These are phyloP conservation scores for Centrapalus pauciflorus DNA, from an alignment of 129 eudicot species.

Conservation along the genomic window DNA sequence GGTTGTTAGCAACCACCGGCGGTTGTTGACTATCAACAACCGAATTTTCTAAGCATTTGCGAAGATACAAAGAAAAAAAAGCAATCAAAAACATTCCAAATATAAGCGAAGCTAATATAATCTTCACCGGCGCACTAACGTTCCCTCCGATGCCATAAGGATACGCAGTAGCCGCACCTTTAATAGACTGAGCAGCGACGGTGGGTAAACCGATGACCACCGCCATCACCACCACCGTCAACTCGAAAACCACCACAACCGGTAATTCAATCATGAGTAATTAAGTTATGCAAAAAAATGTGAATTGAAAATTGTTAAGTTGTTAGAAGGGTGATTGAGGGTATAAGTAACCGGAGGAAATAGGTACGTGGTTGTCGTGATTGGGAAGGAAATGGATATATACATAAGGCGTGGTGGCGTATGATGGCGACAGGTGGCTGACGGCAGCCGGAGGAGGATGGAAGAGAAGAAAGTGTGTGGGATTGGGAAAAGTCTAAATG, in stretches of 20 bases:
- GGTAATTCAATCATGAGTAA: neutral
- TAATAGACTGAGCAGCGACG: constrained; percentile 14
- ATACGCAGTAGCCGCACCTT: neutral
- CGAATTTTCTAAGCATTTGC: constrained; percentile 8
- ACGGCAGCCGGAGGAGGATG: constrained; percentile 16
- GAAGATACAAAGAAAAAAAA: constrained; percentile 33
- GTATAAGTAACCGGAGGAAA: neutral
- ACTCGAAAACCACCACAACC: too few relatives aligned
- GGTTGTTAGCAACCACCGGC: neutral
- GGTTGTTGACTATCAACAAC: neutral
- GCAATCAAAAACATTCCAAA: constrained; percentile 28
- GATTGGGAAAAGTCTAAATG: constrained; percentile 19
- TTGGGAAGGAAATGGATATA: constrained; percentile 13
- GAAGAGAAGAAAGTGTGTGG: constrained; percentile 11
- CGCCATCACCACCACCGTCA: neutral
- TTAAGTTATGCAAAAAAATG: neutral
- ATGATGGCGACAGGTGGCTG: constrained; percentile 14
- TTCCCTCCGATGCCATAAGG: constrained; percentile 14
- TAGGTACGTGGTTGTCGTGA: constrained; percentile 23
- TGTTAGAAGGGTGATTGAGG: too few relatives aligned
- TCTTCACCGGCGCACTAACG: constrained; percentile 23
- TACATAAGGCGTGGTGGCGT: neutral
- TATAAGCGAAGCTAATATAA: constrained; percentile 18
- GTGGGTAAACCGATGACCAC: neutral
- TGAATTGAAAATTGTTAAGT: neutral